Evolutionary conservation across 371 early-diverging fungal genomes (phyloP).

Genomic region (Nosema muscidifuracis): DNA sequence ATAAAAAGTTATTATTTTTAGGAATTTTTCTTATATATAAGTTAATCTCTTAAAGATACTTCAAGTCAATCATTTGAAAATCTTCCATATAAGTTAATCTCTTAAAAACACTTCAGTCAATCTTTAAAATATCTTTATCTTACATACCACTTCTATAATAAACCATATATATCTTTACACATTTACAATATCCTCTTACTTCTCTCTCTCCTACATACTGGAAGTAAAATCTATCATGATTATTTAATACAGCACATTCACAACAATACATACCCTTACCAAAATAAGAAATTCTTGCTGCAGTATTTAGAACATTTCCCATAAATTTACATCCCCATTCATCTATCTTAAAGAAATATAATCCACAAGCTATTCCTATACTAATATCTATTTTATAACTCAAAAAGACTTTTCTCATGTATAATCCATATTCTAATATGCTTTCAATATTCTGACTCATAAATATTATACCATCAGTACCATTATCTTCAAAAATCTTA

Average conservation of each 20-base stretch:
- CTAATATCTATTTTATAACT: constrained; percentile 15
- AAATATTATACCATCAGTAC: background rate
- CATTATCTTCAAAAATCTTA: background rate
- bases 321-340: constrained; percentile 1
- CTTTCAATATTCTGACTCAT: constrained; percentile 3
- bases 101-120: too few relatives aligned
- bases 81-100: too few relatives aligned
- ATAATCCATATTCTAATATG: constrained; percentile 13
- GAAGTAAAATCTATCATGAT: constrained; percentile 8
- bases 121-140: background rate
- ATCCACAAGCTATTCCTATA: constrained; percentile 30
- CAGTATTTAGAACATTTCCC: constrained; percentile 32
- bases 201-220: constrained; percentile 19
- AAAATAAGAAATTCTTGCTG: constrained; percentile 15
- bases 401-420: constrained; percentile 10
- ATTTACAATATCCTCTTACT: constrained; percentile 23
- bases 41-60: too few relatives aligned
- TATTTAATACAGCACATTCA: constrained; percentile 10
- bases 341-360: constrained; percentile 11
- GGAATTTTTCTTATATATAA: too few relatives aligned
- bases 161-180: constrained; percentile 9
- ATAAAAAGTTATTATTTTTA: too few relatives aligned
- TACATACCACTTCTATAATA: background rate
- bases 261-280: constrained; percentile 38
- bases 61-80: too few relatives aligned